Base-by-base conservation (phyloP, 2,329 filamentous ascomycete genomes). In the Fusarium tanahbumbuense region DNA sequence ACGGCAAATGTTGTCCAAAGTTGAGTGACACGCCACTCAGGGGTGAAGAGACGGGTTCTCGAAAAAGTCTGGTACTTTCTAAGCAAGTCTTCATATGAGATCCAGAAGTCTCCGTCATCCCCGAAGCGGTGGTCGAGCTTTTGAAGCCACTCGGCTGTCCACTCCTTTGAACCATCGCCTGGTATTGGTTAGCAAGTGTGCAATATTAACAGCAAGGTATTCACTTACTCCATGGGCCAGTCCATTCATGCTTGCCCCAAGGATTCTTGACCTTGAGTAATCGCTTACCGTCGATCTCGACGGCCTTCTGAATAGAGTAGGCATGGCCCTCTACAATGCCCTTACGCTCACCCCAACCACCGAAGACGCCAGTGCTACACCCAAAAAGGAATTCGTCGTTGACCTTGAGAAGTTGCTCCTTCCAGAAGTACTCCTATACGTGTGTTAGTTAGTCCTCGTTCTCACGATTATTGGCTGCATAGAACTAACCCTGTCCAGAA, bases 241-340 rank as follows among this genome's bases (percentile, higher is more conserved):
- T 91, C 92, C 93, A 96, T 79, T 94, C 93, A 32, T 87, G 88
- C 68, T 89, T 89, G 2, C 93, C 93, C 93, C 92, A 96, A 0
- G 93, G 93, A 72, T 96, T 96, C 69, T 85, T 87, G 41, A 93
- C 81, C 53, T 89, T 85, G 5, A 93, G 82, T 2, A 94, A 81
- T 4, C 90, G 86, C 67, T 86, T 83, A 68, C 89, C 85, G 30
- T 85, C 84, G 11, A 87, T 78, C 27, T 83, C 83, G n/a, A 86
- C 83, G 6, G 87, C 87, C 53, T 86, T 84, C 82, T 89, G 87
- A 11, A 91, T 83, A 1, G 87, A 88, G 72, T 91, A 91, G 5
- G 88, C 88, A 67, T 91, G 88, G 12, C 83, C 78, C 60, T 88
- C 86, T 12, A 85, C 77, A 56, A 90, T 88, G 8, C 88, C 88